These are phyloP conservation scores for Cyathus striatus DNA, from an alignment of 768 basidiomycete species.

Conservation along the genomic window DNA sequence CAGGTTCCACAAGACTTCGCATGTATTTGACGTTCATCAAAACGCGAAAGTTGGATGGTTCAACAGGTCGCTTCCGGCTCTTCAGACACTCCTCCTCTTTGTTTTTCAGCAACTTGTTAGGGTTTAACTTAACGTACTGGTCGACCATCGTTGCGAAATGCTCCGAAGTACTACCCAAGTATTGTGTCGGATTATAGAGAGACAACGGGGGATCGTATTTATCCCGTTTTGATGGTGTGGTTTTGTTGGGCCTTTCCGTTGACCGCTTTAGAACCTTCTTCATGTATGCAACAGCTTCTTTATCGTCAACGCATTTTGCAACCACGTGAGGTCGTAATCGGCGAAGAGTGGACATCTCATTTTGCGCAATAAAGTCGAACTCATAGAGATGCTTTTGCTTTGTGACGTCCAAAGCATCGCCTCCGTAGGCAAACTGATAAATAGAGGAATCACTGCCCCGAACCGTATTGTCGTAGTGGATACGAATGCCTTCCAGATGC, in stretches of 20 bases:
- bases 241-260: slow-evolving; percentile 32
- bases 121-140: slow-evolving; percentile 74
- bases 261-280: slow-evolving; percentile 84
- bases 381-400: slow-evolving; percentile 93
- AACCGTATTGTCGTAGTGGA: slow-evolving; percentile 98
- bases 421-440: slow-evolving; percentile 96
- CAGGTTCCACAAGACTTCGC: slow-evolving; percentile 90
- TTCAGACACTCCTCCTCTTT: slow-evolving; percentile 27
- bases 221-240: slow-evolving; percentile 45
- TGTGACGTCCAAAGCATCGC: slow-evolving; percentile 94
- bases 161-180: slow-evolving; percentile 90
- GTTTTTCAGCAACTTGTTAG: slow-evolving; percentile 37
- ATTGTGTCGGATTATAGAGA: slow-evolving; percentile 70
- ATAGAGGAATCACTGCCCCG: slow-evolving; percentile 91
- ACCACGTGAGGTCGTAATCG: slow-evolving; percentile 61
- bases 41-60: slow-evolving; percentile 59
- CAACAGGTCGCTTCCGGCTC: slow-evolving; percentile 41
- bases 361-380: slow-evolving; percentile 90
- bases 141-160: slow-evolving; percentile 79
- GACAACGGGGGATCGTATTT: slow-evolving; percentile 70
- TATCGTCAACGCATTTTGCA: slow-evolving; percentile 54
- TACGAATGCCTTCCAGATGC: slow-evolving; percentile 92
- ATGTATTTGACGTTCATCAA: slow-evolving; percentile 93
- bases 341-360: slow-evolving; percentile 74
- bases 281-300: slow-evolving; percentile 73